phyloP scores from a whole-genome alignment of 1,139 yeast genomes.

The Saccharomyces pastorianus region DNA sequence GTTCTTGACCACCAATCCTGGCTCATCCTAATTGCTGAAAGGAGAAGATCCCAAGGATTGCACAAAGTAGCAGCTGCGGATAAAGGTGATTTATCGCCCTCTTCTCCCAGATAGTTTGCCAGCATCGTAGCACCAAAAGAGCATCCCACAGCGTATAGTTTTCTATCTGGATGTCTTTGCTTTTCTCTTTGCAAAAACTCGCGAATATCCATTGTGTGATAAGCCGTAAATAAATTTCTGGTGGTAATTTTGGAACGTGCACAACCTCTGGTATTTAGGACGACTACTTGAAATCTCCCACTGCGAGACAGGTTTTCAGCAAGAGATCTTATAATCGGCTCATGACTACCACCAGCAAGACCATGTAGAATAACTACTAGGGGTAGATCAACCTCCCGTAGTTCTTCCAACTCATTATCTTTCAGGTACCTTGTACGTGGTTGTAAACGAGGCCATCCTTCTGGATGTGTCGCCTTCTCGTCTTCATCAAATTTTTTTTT shows the following conservation, averaged over 20 bases:
- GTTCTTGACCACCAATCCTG: slow-evolving; percentile 51
- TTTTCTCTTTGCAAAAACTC: slow-evolving; percentile 48
- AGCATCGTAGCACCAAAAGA: slow-evolving; percentile 83
- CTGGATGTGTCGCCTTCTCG: slow-evolving; percentile 50
- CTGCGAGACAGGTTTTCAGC: slow-evolving; percentile 30
- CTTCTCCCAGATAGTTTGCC: slow-evolving; percentile 72
- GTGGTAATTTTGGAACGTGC: slow-evolving; percentile 73
- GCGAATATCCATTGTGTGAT: slow-evolving; percentile 65
- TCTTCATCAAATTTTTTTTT: slow-evolving; percentile 42
- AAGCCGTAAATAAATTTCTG: slow-evolving; percentile 66
- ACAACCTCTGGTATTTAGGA: slow-evolving; percentile 79
- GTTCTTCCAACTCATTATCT: slow-evolving; percentile 39
- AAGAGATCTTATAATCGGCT: slow-evolving; percentile 69
- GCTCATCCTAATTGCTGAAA: slow-evolving; percentile 45
- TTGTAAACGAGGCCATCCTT: slow-evolving; percentile 66
- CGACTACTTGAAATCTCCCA: slow-evolving; percentile 54
- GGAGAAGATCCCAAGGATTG: slow-evolving; percentile 77
- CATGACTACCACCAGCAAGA: slow-evolving; percentile 87
- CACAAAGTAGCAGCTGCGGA: slow-evolving; percentile 63
- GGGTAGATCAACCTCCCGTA: slow-evolving; percentile 43
- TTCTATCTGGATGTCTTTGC: slow-evolving; percentile 57
- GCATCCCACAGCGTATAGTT: slow-evolving; percentile 70
- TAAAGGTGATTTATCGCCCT: slow-evolving; percentile 46
- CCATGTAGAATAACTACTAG: slow-evolving; percentile 73
- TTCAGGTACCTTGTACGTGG: slow-evolving; percentile 69